Conservation (phyloP, 2,329 filamentous ascomycete genomes). For the Lecanicillium sp. region DNA sequence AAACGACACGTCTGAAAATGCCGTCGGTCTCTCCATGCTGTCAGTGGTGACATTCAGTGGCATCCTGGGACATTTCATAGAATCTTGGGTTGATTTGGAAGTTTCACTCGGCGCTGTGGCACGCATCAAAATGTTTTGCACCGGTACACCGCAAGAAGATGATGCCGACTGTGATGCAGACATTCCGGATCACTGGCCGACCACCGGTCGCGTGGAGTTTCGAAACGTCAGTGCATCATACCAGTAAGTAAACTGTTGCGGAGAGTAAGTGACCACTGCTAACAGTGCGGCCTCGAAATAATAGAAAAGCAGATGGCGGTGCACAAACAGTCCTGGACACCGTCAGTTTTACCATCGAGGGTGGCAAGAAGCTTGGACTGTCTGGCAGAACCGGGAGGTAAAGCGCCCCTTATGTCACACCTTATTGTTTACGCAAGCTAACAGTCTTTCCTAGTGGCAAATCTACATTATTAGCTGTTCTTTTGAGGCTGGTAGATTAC, state of each 20-base stretch:
- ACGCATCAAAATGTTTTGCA: constrained; percentile 1
- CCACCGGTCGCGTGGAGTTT: neutral
- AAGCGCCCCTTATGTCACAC: neutral
- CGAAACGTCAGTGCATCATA: constrained; percentile 1
- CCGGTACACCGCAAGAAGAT: neutral
- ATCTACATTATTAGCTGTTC: neutral
- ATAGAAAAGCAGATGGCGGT: neutral
- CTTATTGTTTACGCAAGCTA: neutral
- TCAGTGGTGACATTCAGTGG: constrained; percentile 18
- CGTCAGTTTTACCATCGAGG: constrained; percentile 19
- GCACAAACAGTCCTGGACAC: constrained; percentile 14
- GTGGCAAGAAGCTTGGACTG: constrained; percentile 20
- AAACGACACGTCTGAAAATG: constrained; percentile 2
- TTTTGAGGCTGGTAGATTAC: neutral
- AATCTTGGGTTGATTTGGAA: constrained; percentile 15
- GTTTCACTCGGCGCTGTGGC: constrained; percentile 4
- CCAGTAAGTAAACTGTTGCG: neutral
- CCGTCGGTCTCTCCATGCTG: constrained; percentile 11
- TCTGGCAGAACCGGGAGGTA: constrained; percentile 27
- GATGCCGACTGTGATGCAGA: constrained; percentile 11
- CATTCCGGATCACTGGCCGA: constrained; percentile 12
- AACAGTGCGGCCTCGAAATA: neutral
- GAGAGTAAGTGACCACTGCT: too few relatives aligned
- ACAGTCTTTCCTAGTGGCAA: constrained; percentile 5
- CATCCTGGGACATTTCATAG: constrained; percentile 16